A percentile compares a stretch with the other conserved stretches of the same genome.
phyloP scores from a whole-genome alignment of 352 stramenopile genomes.

The Pythium monospermum region DNA sequence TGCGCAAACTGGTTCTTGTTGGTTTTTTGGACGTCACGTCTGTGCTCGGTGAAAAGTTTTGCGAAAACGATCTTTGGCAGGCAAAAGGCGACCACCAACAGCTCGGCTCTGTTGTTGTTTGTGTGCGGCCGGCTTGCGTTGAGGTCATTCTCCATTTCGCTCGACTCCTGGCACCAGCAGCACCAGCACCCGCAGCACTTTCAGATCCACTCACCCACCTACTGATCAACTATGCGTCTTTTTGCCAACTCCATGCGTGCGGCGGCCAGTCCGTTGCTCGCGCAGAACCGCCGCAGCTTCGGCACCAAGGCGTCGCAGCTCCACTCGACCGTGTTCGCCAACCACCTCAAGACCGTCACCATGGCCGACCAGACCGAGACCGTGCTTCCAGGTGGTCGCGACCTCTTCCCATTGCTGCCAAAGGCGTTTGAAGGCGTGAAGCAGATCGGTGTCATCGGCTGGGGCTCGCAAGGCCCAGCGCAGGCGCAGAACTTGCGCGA shows the following conservation, averaged over 20 bases:
- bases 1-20: conserved; percentile 19
- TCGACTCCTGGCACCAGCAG: conserved; percentile 9
- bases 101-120: neutral
- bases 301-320: conserved; percentile 60
- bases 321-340: conserved; percentile 61
- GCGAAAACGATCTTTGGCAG: conserved; percentile 31
- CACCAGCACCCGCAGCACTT: neutral
- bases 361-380: conserved; percentile 77
- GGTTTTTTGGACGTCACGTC: neutral
- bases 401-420: conserved; percentile 94
- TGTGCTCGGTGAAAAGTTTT: too few relatives aligned
- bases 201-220: too few relatives aligned
- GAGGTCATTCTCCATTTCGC: conserved; percentile 23
- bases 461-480: conserved; percentile 95
- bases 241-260: conserved; percentile 51
- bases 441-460: conserved; percentile 97
- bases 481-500: conserved; percentile 97
- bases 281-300: conserved; percentile 37
- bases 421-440: conserved; percentile 96
- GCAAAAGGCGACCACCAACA: neutral
- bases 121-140: neutral
- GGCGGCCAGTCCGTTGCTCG: conserved; percentile 37
- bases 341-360: conserved; percentile 67
- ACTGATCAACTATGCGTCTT: conserved; percentile 40
- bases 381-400: conserved; percentile 75